A percentile compares a stretch with the other conserved stretches of the same genome.
Conservation (phyloP, 192 early-diverging fungal genomes). For the Entomortierella beljakovae region DNA sequence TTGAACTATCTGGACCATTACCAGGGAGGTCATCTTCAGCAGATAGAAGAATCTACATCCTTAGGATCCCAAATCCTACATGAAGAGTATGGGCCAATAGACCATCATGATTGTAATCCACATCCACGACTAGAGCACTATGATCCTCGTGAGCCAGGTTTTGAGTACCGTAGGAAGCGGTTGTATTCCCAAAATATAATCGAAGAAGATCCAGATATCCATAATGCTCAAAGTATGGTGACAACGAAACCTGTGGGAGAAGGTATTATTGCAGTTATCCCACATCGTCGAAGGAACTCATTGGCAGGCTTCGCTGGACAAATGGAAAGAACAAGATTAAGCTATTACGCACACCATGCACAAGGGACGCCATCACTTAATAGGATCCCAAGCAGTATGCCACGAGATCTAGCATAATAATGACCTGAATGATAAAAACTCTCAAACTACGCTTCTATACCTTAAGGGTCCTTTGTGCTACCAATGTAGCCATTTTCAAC, state of each 20-base stretch:
- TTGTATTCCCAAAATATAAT: slow-evolving; percentile 14
- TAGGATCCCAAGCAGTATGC: slow-evolving; percentile 17
- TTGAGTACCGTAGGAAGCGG: slow-evolving; percentile 23
- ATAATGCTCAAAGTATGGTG: slow-evolving; percentile 34
- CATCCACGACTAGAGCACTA: slow-evolving; percentile 3
- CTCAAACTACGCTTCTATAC: too few relatives aligned
- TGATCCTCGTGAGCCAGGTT: slow-evolving; percentile 30
- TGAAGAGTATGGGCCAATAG: slow-evolving; percentile 3
- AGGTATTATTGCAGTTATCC: slow-evolving; percentile 44
- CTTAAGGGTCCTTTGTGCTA: too few relatives aligned
- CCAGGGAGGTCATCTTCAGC: slow-evolving; percentile 11
- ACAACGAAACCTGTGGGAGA: slow-evolving; percentile 46
- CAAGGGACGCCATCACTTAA: slow-evolving; percentile 5
- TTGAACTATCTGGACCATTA: slow-evolving; percentile 23
- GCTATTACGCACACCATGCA: slow-evolving; percentile 17
- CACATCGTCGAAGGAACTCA: slow-evolving; percentile 42
- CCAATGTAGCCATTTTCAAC: background rate
- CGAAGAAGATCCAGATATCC: slow-evolving; percentile 18
- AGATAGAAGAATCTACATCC: background rate
- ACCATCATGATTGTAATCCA: background rate
- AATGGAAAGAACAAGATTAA: slow-evolving; percentile 16
- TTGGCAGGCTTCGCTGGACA: slow-evolving; percentile 38
- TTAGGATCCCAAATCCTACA: background rate
- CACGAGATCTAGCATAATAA: background rate
- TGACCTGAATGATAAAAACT: too few relatives aligned